Base-by-base conservation (phyloP, 257 asterid species). In the Nicotiana sylvestris region DNA sequence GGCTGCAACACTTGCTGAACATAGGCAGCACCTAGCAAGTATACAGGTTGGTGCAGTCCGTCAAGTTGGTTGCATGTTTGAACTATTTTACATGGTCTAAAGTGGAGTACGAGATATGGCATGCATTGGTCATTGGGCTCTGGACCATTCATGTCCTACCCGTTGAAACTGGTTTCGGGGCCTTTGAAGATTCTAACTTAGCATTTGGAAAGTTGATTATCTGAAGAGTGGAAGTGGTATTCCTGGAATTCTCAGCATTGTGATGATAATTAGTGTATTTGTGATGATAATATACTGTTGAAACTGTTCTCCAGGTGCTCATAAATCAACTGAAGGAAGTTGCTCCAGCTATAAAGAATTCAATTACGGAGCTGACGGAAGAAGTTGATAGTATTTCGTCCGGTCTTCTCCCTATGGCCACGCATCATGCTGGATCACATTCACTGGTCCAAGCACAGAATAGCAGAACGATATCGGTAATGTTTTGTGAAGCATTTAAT, bases 301-400 rank as follows among this genome's bases (percentile, higher is more conserved):
- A 81, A 81, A 64, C 43, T 65, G 43, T 61, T 81, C 65, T 90
- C 85, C 91, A 96, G 99, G 99, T 94, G 81, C 99, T 96, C 80
- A 94, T 94, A 65, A 90, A 91, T 91, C 99, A 96, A 85, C 91
- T 96, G 82, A 96, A 96, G 92, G 98, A 94, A 72, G 98, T 93
- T 81, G 96, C 97, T 89, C 99, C 99, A 79, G 86, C 96, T 83
- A 91, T 96, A 88, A 97, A 96, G 89, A 91, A 89, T 81, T 96
- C 99, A 76, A 90, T 96, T 78, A 83, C 92, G 37, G 96, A 92
- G 86, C 97, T 96, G 61, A 89, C 94, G 0, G 97, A 92, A 85
- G 98, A 96, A 90, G 98, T 96, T 82, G 88, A 89, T 87, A 82
- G 91, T 90, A 87, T 91, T 82, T 91, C 98, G 51, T 91, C 97